Base-by-base conservation (phyloP, 2,329 filamentous ascomycete genomes). In the Gliomastix tumulicola region DNA sequence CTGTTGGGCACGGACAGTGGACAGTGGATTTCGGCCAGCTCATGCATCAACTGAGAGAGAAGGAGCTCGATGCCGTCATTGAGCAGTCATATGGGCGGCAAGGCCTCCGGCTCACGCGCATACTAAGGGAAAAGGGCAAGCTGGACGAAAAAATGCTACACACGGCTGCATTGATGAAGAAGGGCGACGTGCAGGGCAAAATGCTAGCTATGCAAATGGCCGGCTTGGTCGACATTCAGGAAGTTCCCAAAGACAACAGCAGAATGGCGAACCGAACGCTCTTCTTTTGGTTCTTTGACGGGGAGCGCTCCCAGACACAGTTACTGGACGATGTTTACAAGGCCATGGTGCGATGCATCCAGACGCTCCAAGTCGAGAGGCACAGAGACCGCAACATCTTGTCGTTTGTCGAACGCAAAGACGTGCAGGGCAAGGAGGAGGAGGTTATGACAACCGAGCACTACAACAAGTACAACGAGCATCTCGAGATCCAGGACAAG, bases 71-170 rank as follows among this genome's bases (percentile, higher is more conserved):
- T 56, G 79, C 81, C 12, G 82, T 88, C 30, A 82, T 97, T 38
- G 76, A 84, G 44, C 78, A 87, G 36, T 77, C 79, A 3, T 88
- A 87, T 48, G 88, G 88, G 7, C 74, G 76, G 7, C 69, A 84
- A 32, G 88, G 88, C 1, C 73, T 90, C 15, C 84, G 90, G 8
- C 69, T 98, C n/a, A 75, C 88, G 16, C 83, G 88, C 16, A 88
- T 97, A 38, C 72, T 98, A 16, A 76, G 84, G 27, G 81, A 84
- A 40, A 88, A 89, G 53, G 92, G 92, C 36, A 95, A 92, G 54
- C 69, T 97, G n/a, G 90, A 97, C 47, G 92, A 98, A 59, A 94
- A 94, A 59, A 82, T 85, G 42, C 71, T 96, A 11, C 84, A 85
- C 25, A 80, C 81, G 34, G 72, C 88, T 38, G 85, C 84, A 36